Base-by-base conservation (phyloP, 169 alveolate genomes). In the Plasmodium gonderi region DNA sequence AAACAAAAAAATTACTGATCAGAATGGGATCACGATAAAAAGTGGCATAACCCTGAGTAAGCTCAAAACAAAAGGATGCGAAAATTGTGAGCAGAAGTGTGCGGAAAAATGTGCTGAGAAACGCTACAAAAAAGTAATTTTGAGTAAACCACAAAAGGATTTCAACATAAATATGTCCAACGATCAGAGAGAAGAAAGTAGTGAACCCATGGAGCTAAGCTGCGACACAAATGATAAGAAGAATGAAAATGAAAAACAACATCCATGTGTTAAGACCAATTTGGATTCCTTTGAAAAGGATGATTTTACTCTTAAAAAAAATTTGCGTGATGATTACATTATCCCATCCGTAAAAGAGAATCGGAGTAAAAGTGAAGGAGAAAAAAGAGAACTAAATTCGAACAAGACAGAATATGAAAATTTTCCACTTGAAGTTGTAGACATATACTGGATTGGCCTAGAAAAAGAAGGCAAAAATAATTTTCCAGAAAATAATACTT, bases 381-480 rank as follows among this genome's bases (percentile, higher is more conserved):
- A 45, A 64, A 45, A 12, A 20, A 80, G 49, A 23, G 33, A 26
- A 80, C n/a, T 69, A 8, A 33, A 69, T 14, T 38, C 40, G 40
- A 26, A 80, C 47, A 42, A 75, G 2, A n/a, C n/a, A 23, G 40
- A 60, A 14, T 85, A 85, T 29, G 79, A 85, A 75, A 74, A 76
- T 31, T 23, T 36, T 1, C 44, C 80, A 4, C 65, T 85, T 14
- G 87, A 85, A 75, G 45, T 85, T 33, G 83, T 85, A 5, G 92
- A 85, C 42, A 85, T 85, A 38, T 60, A 74, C 33, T 85, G 92
- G 92, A 54, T 85, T 23, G 31, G 33, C 29, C 45, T 85, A 51
- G 92, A 85, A 42, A 85, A 75, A 54, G 92, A 85, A 17, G 33
- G 29, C 36, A 85, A 78, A 54, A 49, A 85, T 14, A 64, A 75